Conservation (phyloP, 225 moss, liverwort and hornwort genomes). For the Antitrichia curtipendula region DNA sequence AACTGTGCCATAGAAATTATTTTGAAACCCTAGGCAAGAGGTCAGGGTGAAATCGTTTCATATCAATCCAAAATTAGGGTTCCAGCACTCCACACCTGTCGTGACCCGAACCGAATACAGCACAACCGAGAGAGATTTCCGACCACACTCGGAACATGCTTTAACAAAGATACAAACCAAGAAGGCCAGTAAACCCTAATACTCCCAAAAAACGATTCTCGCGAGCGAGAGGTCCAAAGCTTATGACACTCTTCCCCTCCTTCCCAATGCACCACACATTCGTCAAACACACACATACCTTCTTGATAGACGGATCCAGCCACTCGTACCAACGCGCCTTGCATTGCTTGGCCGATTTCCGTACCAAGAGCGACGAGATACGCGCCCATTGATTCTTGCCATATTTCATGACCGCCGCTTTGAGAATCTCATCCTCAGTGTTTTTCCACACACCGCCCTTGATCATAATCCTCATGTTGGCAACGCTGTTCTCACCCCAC, state of each 20-base stretch:
- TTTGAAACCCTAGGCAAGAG: neutral
- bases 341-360: constrained; percentile 95
- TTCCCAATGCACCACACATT: neutral
- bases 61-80: neutral
- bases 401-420: constrained; percentile 96
- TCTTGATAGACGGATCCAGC: constrained; percentile 96
- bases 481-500: neutral
- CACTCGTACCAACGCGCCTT: constrained; percentile 99
- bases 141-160: neutral
- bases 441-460: constrained; percentile 98
- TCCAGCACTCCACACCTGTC: neutral
- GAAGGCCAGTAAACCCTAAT: constrained; percentile 14
- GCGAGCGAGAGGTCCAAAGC: neutral
- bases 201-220: neutral
- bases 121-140: neutral
- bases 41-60: neutral
- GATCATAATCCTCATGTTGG: constrained; percentile 97
- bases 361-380: constrained; percentile 78
- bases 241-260: neutral
- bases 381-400: constrained; percentile 96
- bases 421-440: constrained; percentile 97
- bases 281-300: constrained; percentile 19
- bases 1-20: neutral
- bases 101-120: neutral
- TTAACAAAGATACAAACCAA: neutral